phyloP scores from a whole-genome alignment of 2,329 filamentous ascomycete species.

The Fusarium sororula region DNA sequence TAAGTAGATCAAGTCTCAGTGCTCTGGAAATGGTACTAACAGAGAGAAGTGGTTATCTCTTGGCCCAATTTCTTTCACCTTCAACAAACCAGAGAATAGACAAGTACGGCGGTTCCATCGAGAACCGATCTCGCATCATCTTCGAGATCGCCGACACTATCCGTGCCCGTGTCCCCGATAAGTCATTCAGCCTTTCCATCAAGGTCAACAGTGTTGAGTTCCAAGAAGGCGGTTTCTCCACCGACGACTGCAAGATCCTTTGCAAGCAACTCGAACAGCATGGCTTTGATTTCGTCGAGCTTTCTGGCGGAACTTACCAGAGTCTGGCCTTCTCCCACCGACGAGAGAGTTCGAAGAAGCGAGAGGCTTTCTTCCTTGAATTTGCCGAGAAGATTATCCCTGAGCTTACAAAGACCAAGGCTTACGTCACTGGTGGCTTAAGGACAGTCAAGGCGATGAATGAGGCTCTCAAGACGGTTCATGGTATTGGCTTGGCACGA shows the following conservation, averaged over 20 bases:
- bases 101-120: slow-evolving; percentile 55
- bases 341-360: slow-evolving; percentile 62
- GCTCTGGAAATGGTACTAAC: background rate
- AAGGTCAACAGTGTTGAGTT: slow-evolving; percentile 68
- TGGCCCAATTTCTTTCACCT: slow-evolving; percentile 62
- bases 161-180: slow-evolving; percentile 41
- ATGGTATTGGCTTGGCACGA: slow-evolving; percentile 66
- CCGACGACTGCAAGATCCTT: slow-evolving; percentile 61
- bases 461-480: slow-evolving; percentile 63
- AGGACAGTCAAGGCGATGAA: slow-evolving; percentile 66
- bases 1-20: background rate
- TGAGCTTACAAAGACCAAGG: slow-evolving; percentile 58
- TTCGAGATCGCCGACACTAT: slow-evolving; percentile 54
- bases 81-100: slow-evolving; percentile 62
- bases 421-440: slow-evolving; percentile 68
- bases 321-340: slow-evolving; percentile 59
- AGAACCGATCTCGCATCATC: slow-evolving; percentile 57
- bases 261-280: slow-evolving; percentile 58
- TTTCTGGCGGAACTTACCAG: slow-evolving; percentile 69
- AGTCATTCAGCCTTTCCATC: slow-evolving; percentile 58
- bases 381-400: slow-evolving; percentile 64
- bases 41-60: slow-evolving; percentile 55
- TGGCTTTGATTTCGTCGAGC: slow-evolving; percentile 66
- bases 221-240: slow-evolving; percentile 61
- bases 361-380: slow-evolving; percentile 69